Base-by-base conservation (phyloP, 495 filamentous ascomycete genomes). In the Penicillium nucicola region DNA sequence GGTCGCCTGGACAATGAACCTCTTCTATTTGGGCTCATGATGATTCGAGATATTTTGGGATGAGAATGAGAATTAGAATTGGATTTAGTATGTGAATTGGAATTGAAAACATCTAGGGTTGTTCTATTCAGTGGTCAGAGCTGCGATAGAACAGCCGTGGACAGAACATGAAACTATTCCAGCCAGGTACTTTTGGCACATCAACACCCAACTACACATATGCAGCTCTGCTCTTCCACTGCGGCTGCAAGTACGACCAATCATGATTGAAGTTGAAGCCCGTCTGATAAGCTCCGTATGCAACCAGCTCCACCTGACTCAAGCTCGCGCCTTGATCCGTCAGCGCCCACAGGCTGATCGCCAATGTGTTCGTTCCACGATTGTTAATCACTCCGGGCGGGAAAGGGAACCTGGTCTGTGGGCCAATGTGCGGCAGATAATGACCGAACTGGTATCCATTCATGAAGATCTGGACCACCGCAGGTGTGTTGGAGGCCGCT, bases 361-460 rank as follows among this genome's bases (percentile, higher is more conserved):
- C 71, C 36, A 80, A n/a, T 5, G 64, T 69, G 52, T 81, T 78
- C 46, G 62, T 28, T 0, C 71, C 72, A 8, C 61, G 60, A 52
- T 70, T 76, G 35, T 80, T 79, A 48, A 77, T 59, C 12, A 78
- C 58, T 3, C 77, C 76, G 0, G 72, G 75, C 7, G 74, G 77
- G 40, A 79, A 58, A 0, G 75, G 76, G 55, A 80, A 79, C 45
- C 57, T 53, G 7, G 68, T 77, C 57, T 77, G 74, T 0, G 76
- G 76, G 1, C 75, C 76, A 23, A 78, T 72, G 50, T 77, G 68
- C n/a, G 73, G 69, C 13, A 77, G 49, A 37, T 67, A 79, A 44
- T 77, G 72, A n/a, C 70, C 72, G 48, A 73, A 77, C 52, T 76
- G 70, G 59, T 77, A 69, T 42, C 74, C 71, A 40, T 76, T 74